Conservation (phyloP, 2,329 filamentous ascomycete species). For the Diaporthe vaccinii region DNA sequence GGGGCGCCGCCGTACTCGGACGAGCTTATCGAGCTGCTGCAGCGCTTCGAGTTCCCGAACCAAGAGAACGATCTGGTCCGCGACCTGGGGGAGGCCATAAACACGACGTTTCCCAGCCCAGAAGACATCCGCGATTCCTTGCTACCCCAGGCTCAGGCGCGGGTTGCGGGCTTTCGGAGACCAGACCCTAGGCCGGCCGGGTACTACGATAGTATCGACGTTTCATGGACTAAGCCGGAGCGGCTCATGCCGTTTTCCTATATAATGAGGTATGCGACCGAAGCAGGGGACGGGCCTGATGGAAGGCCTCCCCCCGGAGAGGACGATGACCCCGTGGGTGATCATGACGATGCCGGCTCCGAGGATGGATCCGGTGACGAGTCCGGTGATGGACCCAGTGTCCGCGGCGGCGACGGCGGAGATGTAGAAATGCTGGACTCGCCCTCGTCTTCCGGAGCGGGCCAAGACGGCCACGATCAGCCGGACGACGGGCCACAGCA, state of each 20-base stretch:
- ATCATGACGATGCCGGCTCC: background rate
- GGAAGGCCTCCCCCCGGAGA: background rate
- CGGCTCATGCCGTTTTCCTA: slow-evolving; percentile 4
- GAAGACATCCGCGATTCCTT: background rate
- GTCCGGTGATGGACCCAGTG: background rate
- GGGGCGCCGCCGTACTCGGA: slow-evolving; percentile 20
- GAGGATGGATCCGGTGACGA: background rate
- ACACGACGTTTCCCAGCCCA: slow-evolving; percentile 17
- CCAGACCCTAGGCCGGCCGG: background rate
- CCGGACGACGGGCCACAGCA: background rate
- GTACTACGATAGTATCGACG: background rate
- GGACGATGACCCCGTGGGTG: background rate
- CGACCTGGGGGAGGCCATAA: background rate
- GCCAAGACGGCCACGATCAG: background rate
- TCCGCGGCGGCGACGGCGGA: background rate
- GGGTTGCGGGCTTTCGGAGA: background rate
- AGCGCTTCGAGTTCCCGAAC: background rate
- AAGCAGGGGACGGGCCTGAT: background rate
- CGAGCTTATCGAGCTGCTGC: slow-evolving; percentile 3
- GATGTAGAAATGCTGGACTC: background rate
- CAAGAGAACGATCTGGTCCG: background rate
- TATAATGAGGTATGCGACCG: background rate
- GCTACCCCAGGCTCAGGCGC: background rate
- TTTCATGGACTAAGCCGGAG: slow-evolving; percentile 1
- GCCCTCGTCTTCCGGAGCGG: background rate